Percentiles rank a stretch among this genome's conserved stretches.
phyloP scores from a whole-genome alignment of 1,139 yeast genomes.

The Pneumocystis carinii region DNA sequence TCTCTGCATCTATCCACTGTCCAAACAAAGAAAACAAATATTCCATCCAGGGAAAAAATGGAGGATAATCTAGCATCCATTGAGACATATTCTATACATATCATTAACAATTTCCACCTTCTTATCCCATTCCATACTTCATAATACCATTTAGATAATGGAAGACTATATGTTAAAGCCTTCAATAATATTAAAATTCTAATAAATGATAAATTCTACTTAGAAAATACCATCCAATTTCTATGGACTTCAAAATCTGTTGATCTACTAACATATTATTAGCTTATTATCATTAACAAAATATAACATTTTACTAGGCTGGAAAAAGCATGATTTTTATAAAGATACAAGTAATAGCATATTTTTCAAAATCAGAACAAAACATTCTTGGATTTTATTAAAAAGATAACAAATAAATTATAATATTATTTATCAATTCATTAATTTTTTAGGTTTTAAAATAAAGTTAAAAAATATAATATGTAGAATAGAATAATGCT shows the following conservation, averaged over 20 bases:
- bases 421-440: neutral
- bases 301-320: conserved; percentile 21
- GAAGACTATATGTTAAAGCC: conserved; percentile 64
- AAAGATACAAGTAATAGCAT: conserved; percentile 18
- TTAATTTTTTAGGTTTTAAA: neutral
- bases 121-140: conserved; percentile 28
- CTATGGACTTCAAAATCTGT: conserved; percentile 96
- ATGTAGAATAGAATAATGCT: too few species aligned
- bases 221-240: conserved; percentile 55
- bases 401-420: neutral
- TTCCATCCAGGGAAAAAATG: conserved; percentile 91
- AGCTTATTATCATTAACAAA: conserved; percentile 16
- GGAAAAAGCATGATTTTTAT: conserved; percentile 37
- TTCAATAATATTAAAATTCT: neutral
- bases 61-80: conserved; percentile 97
- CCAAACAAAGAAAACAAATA: conserved; percentile 69
- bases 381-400: neutral
- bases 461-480: neutral
- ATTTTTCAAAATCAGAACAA: neutral
- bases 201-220: neutral
- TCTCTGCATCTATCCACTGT: conserved; percentile 28
- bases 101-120: neutral
- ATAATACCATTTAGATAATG: conserved; percentile 64
- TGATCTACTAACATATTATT: conserved; percentile 34
- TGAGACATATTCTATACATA: conserved; percentile 39